Evolutionary conservation across 1,284 basidiomycete species (phyloP).

Genomic region (Austroboletus novae-zelandiae): DNA sequence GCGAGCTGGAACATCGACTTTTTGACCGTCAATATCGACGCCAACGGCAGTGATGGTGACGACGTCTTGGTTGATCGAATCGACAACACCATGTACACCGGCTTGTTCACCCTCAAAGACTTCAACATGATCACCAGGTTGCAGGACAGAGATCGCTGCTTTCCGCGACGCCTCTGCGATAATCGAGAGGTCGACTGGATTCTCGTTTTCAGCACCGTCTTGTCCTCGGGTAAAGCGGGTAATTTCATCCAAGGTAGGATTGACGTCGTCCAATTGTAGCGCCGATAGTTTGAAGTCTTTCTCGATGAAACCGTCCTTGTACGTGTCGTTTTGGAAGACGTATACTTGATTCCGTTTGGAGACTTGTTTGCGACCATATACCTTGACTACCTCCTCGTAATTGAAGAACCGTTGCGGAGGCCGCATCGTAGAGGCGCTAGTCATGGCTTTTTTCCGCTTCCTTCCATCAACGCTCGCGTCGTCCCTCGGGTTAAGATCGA

Average conservation of each 20-base stretch:
- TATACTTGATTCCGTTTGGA: constrained; percentile 70
- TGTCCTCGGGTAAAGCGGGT: constrained; percentile 79
- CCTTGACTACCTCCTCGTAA: constrained; percentile 88
- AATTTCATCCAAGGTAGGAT: constrained; percentile 96
- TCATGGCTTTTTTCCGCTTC: constrained; percentile 67
- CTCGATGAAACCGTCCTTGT: constrained; percentile 92
- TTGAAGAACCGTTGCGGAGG: constrained; percentile 95
- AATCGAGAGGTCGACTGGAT: constrained; percentile 71
- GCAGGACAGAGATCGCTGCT: constrained; percentile 85
- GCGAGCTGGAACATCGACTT: constrained; percentile 83
- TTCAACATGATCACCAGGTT: constrained; percentile 96
- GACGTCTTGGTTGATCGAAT: constrained; percentile 85
- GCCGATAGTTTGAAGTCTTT: constrained; percentile 90
- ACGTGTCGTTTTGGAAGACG: constrained; percentile 92
- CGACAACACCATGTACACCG: constrained; percentile 90
- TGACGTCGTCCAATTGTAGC: constrained; percentile 85
- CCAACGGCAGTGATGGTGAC: constrained; percentile 83
- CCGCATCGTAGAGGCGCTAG: constrained; percentile 57
- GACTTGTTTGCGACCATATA: constrained; percentile 78
- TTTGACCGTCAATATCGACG: constrained; percentile 80
- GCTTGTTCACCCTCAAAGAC: constrained; percentile 97
- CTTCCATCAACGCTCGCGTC: constrained; percentile 63
- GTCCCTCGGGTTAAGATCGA: constrained; percentile 91
- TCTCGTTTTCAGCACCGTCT: constrained; percentile 62
- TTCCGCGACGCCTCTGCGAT: constrained; percentile 89